Evolutionary conservation across 2,329 filamentous ascomycete genomes (phyloP), one percentile per base, ranked within the genome.

Genomic region (Alternaria sp.): DNA sequence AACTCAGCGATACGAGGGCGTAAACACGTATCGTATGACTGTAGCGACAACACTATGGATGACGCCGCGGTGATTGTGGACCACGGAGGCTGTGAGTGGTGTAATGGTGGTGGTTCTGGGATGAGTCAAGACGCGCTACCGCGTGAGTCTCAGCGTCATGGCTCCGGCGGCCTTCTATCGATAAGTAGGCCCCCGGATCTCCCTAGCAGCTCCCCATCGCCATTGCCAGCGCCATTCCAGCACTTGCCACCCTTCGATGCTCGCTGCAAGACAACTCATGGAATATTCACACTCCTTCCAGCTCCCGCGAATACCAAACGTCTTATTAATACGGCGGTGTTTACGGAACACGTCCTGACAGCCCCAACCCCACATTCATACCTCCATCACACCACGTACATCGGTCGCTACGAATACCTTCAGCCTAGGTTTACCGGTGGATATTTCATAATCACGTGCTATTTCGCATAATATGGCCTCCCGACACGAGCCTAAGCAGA

Each of bases 401-500:
- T 25, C 20, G 9, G 23, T 53, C 49, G 49, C 49, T 53, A 12
- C 28, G 20, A 53, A 25, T 14, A 53, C 18, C 49, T 37, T n/a
- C 20, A 41, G 37, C 5, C 1, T 41, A 18, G 37, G 37, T 41
- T 3, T 41, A 41, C 37, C 8, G 37, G 8, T 23, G 28, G 5
- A 21, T 4, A 41, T 25, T 9, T 21, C 11, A 23, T 12, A 23
- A 37, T 28, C 30, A 25, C 49, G 14, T 37, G 66, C 45, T 60
- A 5, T 9, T 12, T 18, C 9, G 14, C 30, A 25, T 20, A 53
- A 6, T 23, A 81, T 80, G 78, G 67, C 76, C 45, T 74, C 78
- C 59, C 68, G 78, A 70, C 72, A 78, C 60, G 78, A 81, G 33
- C 66, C 71, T 62, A 92, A 90, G 79, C 87, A 89, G 75, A 87